phyloP scores from a whole-genome alignment of 2,329 filamentous ascomycete genomes.

The Fusarium nanum region DNA sequence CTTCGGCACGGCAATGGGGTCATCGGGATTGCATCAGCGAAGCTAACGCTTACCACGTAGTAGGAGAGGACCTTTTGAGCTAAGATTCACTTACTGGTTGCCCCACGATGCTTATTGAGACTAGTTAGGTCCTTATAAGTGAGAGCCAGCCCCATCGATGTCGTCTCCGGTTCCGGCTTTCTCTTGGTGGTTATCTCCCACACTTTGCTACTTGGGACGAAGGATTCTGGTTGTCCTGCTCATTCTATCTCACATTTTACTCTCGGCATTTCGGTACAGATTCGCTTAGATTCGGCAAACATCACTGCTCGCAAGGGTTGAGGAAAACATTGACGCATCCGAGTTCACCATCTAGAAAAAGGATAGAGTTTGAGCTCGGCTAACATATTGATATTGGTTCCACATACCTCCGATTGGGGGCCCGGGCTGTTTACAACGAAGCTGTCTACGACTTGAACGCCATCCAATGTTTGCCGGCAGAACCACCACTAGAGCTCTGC shows the following conservation, averaged over 20 bases:
- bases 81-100: conserved; percentile 13
- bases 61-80: conserved; percentile 18
- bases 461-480: conserved; percentile 33
- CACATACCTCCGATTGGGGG: conserved; percentile 20
- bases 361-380: conserved; percentile 12
- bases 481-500: conserved; percentile 30
- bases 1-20: neutral
- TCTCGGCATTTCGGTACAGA: conserved; percentile 16
- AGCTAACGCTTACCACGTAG: conserved; percentile 20
- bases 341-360: conserved; percentile 7
- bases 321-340: neutral
- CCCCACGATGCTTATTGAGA: conserved; percentile 26
- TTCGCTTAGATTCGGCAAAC: conserved; percentile 35
- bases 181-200: conserved; percentile 5
- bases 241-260: neutral
- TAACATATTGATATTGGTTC: conserved; percentile 22
- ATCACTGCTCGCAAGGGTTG: neutral
- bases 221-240: conserved; percentile 17
- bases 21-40: conserved; percentile 32
- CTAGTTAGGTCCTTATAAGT: conserved; percentile 30
- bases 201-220: conserved; percentile 8
- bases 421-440: neutral
- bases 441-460: neutral
- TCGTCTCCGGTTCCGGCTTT: conserved; percentile 12
- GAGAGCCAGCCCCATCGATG: conserved; percentile 23